Conservation (phyloP, 352 stramenopile species). For the Globisporangium sylvaticum region DNA sequence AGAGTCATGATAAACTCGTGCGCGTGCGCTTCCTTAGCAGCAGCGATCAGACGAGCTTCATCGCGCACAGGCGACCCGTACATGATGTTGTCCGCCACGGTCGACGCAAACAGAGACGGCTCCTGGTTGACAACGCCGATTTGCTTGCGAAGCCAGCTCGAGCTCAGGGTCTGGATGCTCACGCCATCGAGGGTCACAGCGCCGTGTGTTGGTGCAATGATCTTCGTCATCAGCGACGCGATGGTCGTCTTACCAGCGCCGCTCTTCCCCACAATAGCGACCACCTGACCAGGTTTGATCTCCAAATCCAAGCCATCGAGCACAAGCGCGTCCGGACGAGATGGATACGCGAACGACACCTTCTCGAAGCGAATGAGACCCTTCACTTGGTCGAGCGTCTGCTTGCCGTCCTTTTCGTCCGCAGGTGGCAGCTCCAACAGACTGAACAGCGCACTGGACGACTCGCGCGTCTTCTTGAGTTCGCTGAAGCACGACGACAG, state of each 20-base stretch:
- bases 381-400: conserved; percentile 43
- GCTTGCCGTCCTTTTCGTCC: conserved; percentile 31
- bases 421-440: conserved; percentile 44
- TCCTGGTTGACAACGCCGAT: conserved; percentile 89
- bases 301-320: conserved; percentile 60
- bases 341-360: conserved; percentile 83
- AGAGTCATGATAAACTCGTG: conserved; percentile 84
- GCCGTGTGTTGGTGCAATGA: conserved; percentile 58
- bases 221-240: conserved; percentile 74
- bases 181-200: conserved; percentile 65
- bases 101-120: conserved; percentile 75
- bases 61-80: conserved; percentile 59
- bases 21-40: conserved; percentile 66
- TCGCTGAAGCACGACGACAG: conserved; percentile 83
- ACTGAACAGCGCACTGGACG: conserved; percentile 66
- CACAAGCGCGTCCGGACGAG: conserved; percentile 64
- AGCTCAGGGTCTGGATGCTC: conserved; percentile 61
- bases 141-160: conserved; percentile 73
- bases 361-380: conserved; percentile 74
- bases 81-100: conserved; percentile 85
- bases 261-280: conserved; percentile 84
- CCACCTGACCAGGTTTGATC: conserved; percentile 74
- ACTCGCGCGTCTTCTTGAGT: conserved; percentile 68
- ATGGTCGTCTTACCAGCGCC: conserved; percentile 85
- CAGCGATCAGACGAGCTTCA: conserved; percentile 49